phyloP scores from a whole-genome alignment of 129 eudicot genomes.

The Flaveria ramosissima region DNA sequence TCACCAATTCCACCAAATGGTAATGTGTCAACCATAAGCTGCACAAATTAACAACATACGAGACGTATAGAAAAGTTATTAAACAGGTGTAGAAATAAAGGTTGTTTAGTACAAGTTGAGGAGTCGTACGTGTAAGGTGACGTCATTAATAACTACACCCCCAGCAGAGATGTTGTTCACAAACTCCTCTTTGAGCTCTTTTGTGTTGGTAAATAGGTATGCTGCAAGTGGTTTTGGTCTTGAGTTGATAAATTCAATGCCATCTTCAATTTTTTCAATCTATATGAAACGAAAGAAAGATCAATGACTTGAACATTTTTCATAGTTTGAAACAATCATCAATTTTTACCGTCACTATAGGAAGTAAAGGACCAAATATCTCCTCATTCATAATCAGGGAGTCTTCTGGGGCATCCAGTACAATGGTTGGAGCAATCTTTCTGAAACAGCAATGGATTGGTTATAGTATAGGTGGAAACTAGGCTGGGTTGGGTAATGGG shows the following conservation, averaged over 20 bases:
- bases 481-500: background rate
- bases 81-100: background rate
- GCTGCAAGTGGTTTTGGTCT: conserved; percentile 85
- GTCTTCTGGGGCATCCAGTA: conserved; percentile 74
- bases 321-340: conserved; percentile 1
- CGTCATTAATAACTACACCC: conserved; percentile 67
- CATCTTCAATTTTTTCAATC: conserved; percentile 79
- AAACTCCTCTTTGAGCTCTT: conserved; percentile 66
- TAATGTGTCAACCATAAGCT: conserved; percentile 63
- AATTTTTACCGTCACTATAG: conserved; percentile 64
- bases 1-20: conserved; percentile 97
- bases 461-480: background rate
- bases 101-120: background rate
- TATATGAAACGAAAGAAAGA: conserved; percentile 32
- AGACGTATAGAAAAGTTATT: conserved; percentile 1
- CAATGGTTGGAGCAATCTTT: conserved; percentile 73
- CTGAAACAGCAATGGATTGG: conserved; percentile 36
- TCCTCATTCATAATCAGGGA: conserved; percentile 86
- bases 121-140: conserved; percentile 58
- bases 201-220: conserved; percentile 76
- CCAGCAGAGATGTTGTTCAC: conserved; percentile 69
- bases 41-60: conserved; percentile 27
- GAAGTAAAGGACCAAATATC: conserved; percentile 91
- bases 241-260: conserved; percentile 53
- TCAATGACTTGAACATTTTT: background rate